Evolutionary conservation across 495 filamentous ascomycete genomes (phyloP).

Genomic region (Aspergillus heteromorphus): DNA sequence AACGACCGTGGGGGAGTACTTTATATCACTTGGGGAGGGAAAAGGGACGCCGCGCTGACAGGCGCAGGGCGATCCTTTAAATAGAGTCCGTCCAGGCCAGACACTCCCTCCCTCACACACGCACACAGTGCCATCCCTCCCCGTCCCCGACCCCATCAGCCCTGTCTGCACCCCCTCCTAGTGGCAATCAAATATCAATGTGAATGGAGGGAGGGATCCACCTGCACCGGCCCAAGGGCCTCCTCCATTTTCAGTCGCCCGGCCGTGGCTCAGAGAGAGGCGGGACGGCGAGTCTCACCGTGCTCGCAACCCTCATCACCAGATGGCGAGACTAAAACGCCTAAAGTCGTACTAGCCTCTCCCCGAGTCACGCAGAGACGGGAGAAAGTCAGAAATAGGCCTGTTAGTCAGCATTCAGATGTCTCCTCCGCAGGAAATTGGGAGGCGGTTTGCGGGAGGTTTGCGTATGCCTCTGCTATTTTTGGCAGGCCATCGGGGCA

Average conservation of each 20-base stretch:
- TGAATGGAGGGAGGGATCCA: slow-evolving; percentile 11
- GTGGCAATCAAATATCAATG: slow-evolving; percentile 15
- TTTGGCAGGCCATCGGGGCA: slow-evolving; percentile 10
- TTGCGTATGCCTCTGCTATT: slow-evolving; percentile 23
- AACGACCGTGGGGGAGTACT: slow-evolving; percentile 9
- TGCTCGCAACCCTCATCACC: neutral
- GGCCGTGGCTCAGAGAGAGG: slow-evolving; percentile 3
- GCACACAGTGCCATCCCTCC: neutral
- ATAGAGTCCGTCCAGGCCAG: slow-evolving; percentile 6
- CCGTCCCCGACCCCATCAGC: slow-evolving; percentile 10
- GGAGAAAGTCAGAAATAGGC: neutral
- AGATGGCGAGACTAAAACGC: neutral
- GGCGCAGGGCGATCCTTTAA: slow-evolving; percentile 16
- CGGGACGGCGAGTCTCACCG: slow-evolving; percentile 3
- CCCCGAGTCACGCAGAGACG: neutral
- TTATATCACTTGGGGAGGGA: slow-evolving; percentile 15
- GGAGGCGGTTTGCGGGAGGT: slow-evolving; percentile 2
- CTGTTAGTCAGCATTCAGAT: neutral
- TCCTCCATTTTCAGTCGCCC: slow-evolving; percentile 2
- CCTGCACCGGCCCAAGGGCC: slow-evolving; percentile 9
- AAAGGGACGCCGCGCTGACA: slow-evolving; percentile 14
- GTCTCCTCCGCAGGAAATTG: neutral
- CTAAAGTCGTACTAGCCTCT: neutral
- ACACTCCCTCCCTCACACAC: neutral
- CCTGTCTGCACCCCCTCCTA: slow-evolving; percentile 12